phyloP scores from a whole-genome alignment of 768 basidiomycete species.

The Chalciporus sphaerocephalus region DNA sequence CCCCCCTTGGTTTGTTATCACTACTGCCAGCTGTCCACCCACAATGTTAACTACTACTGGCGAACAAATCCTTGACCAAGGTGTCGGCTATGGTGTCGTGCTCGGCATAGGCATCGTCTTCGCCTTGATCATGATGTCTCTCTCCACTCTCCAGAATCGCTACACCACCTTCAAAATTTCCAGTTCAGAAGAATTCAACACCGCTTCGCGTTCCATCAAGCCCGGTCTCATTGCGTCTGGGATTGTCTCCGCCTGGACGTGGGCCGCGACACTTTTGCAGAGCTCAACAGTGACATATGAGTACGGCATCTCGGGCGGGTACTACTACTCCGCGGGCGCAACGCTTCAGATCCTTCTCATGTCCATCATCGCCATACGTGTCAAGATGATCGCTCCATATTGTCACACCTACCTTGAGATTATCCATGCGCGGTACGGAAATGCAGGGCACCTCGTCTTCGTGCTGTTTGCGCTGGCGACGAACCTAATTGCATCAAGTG shows the following conservation, averaged over 20 bases:
- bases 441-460: slow-evolving; percentile 26
- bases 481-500: slow-evolving; percentile 32
- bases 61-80: slow-evolving; percentile 23
- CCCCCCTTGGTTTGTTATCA: too few species aligned
- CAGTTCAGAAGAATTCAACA: slow-evolving; percentile 29
- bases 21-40: too few species aligned
- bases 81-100: slow-evolving; percentile 29
- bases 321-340: slow-evolving; percentile 28
- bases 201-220: slow-evolving; percentile 22
- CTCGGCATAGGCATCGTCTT: slow-evolving; percentile 29
- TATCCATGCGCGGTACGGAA: slow-evolving; percentile 29
- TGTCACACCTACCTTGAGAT: slow-evolving; percentile 38
- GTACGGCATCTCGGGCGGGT: slow-evolving; percentile 23
- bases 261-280: slow-evolving; percentile 28
- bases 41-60: too few species aligned
- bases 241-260: slow-evolving; percentile 30
- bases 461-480: slow-evolving; percentile 19
- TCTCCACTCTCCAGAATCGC: slow-evolving; percentile 23
- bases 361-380: slow-evolving; percentile 23
- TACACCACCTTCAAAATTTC: slow-evolving; percentile 26
- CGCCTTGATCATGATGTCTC: slow-evolving; percentile 26
- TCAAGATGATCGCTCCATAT: slow-evolving; percentile 34
- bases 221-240: slow-evolving; percentile 16
- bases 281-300: slow-evolving; percentile 31
- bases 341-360: slow-evolving; percentile 27